phyloP scores from a whole-genome alignment of 164 flowering plant genomes.

The Echeveria elegans region DNA sequence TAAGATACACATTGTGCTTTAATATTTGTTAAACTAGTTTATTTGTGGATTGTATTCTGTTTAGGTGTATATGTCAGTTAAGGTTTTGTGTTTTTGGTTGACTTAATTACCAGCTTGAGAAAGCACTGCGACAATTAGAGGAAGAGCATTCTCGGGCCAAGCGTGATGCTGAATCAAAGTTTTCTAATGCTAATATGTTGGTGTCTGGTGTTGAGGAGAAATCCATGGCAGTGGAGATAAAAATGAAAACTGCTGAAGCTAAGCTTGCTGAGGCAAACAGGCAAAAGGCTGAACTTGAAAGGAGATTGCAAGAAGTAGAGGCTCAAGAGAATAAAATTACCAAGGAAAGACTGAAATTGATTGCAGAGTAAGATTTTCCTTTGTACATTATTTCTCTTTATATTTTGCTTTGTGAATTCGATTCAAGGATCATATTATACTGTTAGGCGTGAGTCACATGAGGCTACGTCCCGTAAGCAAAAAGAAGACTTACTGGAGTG shows the following conservation, averaged over 20 bases:
- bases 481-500: constrained; percentile 67
- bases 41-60: background rate
- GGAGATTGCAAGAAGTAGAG: constrained; percentile 65
- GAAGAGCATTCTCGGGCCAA: constrained; percentile 49
- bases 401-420: background rate
- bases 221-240: constrained; percentile 58
- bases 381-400: background rate
- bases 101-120: constrained; percentile 57
- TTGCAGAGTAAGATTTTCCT: constrained; percentile 46
- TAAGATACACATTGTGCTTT: constrained; percentile 21
- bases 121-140: constrained; percentile 48
- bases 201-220: constrained; percentile 41
- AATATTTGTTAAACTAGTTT: background rate
- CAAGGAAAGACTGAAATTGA: constrained; percentile 50
- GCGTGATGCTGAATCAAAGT: constrained; percentile 38
- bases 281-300: constrained; percentile 58
- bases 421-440: constrained; percentile 1
- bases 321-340: constrained; percentile 56
- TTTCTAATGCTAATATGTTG: constrained; percentile 55
- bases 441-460: constrained; percentile 67
- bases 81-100: background rate
- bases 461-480: constrained; percentile 36
- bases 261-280: constrained; percentile 76
- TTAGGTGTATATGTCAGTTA: background rate
- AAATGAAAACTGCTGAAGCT: constrained; percentile 61